Conservation (phyloP, 1,284 basidiomycete species). For the Boletus mariae region DNA sequence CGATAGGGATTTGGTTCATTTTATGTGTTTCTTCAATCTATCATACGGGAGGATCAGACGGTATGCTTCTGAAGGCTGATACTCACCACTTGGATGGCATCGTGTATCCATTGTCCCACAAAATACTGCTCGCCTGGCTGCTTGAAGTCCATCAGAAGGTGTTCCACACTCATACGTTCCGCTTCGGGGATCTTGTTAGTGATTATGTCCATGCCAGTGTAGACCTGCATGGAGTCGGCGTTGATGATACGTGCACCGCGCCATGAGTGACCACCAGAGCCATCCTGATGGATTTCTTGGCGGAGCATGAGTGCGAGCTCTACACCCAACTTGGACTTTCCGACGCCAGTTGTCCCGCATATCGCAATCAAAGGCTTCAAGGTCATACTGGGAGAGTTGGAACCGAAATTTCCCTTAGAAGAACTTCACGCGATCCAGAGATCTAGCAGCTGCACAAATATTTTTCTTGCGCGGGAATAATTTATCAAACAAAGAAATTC, state of each 20-base stretch:
- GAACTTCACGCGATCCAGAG: too few relatives aligned
- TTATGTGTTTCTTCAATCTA: slow-evolving; percentile 71
- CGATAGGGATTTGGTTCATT: slow-evolving; percentile 70
- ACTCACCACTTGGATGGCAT: slow-evolving; percentile 68
- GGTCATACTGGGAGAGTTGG: slow-evolving; percentile 16
- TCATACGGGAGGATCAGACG: not conserved
- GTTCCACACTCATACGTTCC: slow-evolving; percentile 81
- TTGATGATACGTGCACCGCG: slow-evolving; percentile 79
- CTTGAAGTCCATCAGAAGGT: slow-evolving; percentile 88
- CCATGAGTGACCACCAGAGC: slow-evolving; percentile 41
- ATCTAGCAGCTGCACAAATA: not conserved
- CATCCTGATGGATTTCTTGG: slow-evolving; percentile 18
- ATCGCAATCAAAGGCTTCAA: slow-evolving; percentile 71
- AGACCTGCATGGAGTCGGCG: slow-evolving; percentile 98
- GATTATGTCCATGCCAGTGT: slow-evolving; percentile 89
- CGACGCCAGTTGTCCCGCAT: slow-evolving; percentile 94
- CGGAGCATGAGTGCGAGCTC: slow-evolving; percentile 72
- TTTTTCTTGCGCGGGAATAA: not conserved
- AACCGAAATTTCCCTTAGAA: not conserved
- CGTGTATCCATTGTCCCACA: slow-evolving; percentile 81
- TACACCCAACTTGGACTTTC: slow-evolving; percentile 92
- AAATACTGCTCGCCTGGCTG: slow-evolving; percentile 83
- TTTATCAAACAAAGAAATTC: not conserved
- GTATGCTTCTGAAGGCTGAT: not conserved
- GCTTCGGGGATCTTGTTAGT: slow-evolving; percentile 88